Evolutionary conservation across 331 rosid species (phyloP), one percentile per base, ranked within the genome.

Genomic region (Malus hybrid): DNA sequence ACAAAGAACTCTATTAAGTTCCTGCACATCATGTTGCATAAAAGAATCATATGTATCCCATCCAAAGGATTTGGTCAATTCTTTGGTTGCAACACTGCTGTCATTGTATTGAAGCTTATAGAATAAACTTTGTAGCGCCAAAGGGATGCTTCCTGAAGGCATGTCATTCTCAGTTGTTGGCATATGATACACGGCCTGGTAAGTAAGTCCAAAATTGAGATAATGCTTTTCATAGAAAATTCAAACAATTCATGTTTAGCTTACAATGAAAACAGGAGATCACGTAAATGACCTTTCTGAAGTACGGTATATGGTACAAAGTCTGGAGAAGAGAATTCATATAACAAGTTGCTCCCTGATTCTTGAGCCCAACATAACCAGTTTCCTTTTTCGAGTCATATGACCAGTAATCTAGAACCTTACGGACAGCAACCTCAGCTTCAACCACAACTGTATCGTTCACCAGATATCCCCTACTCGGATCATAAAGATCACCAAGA

Each of bases 21-120:
- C 99, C 83, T 95, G 99, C 78, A 95, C 99, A 80, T 95, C 99
- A 86, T 95, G 99, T 84, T 95, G 99, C 99, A 95, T 88, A 84
- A 95, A 95, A 65, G 99, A 95, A 88, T 95, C 99, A 75, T 92
- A 90, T 12, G 99, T 92, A 84, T 95, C 99, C 99, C 99, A 95
- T 73, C 99, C 99, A 80, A 95, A 95, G 69, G 99, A 95, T 75
- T 95, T 89, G 28, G 99, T 95, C 75, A 95, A 80, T 81, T 95
- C 99, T 88, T 95, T 95, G 28, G 97, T 95, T 67, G 97, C 99
- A 66, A 95, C 97, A 81, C 99, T 95, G 79, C 89, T 85, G 78
- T 94, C 99, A 74, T 93, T 92, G 70, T 92, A 92, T 86, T 85
- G 93, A 83, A 91, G 85, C 80, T 91, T 89, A 78, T 91, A 91